Conservation (phyloP, 352 stramenopile genomes). For the Globisporangium perplexum region DNA sequence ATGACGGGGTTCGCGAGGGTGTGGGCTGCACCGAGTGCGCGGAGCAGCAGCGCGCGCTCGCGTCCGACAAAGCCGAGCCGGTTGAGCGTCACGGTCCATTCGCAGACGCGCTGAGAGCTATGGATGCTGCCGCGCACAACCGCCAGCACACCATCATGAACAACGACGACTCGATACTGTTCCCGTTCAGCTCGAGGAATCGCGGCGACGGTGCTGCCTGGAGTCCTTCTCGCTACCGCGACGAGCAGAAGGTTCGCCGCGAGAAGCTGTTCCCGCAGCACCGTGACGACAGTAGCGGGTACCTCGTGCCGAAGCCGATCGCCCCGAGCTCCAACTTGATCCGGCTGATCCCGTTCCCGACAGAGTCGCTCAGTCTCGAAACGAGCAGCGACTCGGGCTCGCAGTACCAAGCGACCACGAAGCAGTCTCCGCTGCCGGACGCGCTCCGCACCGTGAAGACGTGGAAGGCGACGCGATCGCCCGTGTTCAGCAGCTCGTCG, state of each 20-base stretch:
- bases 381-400: not conserved
- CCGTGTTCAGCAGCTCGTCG: not conserved
- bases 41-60: not conserved
- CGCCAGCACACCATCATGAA: conserved; percentile 43
- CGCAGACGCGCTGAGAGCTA: conserved; percentile 23
- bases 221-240: not conserved
- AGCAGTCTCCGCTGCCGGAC: conserved; percentile 12
- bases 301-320: conserved; percentile 4
- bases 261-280: conserved; percentile 21
- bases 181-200: not conserved
- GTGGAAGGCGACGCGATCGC: conserved; percentile 2
- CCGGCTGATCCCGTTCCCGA: conserved; percentile 15
- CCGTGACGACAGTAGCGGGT: not conserved
- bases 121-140: not conserved
- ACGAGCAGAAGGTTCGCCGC: conserved; percentile 6
- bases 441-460: conserved; percentile 5
- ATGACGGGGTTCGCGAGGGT: not conserved
- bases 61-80: conserved; percentile 5
- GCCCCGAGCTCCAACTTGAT: conserved; percentile 1
- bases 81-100: conserved; percentile 2
- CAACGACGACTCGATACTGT: conserved; percentile 35
- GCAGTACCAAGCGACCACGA: not conserved
- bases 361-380: conserved; percentile 6
- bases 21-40: not conserved
- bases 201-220: not conserved